phyloP scores from a whole-genome alignment of 1,139 yeast species.

The Pichia sp. region DNA sequence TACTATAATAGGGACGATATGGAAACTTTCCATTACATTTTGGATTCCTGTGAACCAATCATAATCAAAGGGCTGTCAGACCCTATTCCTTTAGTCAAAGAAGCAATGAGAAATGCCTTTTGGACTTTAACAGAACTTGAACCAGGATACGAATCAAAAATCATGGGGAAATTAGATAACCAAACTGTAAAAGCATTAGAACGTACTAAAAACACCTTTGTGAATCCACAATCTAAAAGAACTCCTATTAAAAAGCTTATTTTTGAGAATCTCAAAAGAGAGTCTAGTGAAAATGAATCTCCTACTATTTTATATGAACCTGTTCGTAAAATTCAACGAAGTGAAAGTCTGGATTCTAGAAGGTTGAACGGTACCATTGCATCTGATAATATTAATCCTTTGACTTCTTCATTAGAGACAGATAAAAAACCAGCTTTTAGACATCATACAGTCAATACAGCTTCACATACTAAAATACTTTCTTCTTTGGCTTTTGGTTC shows the following conservation, averaged over 20 bases:
- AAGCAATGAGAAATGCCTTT: slow-evolving; percentile 61
- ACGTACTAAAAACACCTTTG: slow-evolving; percentile 7
- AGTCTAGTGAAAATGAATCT: slow-evolving; percentile 6
- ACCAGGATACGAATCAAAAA: slow-evolving; percentile 35
- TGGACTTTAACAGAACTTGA: slow-evolving; percentile 58
- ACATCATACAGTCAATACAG: slow-evolving; percentile 6
- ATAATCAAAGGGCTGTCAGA: slow-evolving; percentile 61
- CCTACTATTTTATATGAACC: slow-evolving; percentile 8
- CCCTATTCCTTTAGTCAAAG: slow-evolving; percentile 77
- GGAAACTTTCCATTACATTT: slow-evolving; percentile 30
- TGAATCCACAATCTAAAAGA: slow-evolving; percentile 13
- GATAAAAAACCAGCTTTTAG: slow-evolving; percentile 6
- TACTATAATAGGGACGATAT: slow-evolving; percentile 33
- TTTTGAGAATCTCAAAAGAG: slow-evolving; percentile 18
- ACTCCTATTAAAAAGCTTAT: slow-evolving; percentile 23
- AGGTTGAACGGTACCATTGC: slow-evolving; percentile 3
- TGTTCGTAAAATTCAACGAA: slow-evolving; percentile 5
- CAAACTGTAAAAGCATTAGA: slow-evolving; percentile 38
- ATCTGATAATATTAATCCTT: too few relatives aligned
- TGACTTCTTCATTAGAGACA: too few relatives aligned
- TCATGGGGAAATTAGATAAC: slow-evolving; percentile 35
- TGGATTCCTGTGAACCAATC: slow-evolving; percentile 46
- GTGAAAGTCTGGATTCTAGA: slow-evolving; percentile 7
- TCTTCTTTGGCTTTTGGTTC: background rate
- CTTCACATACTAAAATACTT: background rate